Conservation (phyloP, 331 rosid species). For the Malus hybrid region DNA sequence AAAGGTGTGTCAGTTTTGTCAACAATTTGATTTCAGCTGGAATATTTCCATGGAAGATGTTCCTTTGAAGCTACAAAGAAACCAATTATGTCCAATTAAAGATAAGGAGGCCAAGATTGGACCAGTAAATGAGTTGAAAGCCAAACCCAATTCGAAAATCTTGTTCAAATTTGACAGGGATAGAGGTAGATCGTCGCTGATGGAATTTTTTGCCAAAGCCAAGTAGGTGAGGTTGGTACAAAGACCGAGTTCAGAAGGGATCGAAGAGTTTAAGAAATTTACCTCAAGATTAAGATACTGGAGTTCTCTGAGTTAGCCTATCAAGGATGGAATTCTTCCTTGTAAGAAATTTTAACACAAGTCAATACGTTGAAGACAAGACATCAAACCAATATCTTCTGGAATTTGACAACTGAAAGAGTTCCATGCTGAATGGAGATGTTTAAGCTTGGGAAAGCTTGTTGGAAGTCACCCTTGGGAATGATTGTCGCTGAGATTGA, state of each 20-base stretch:
- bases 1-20: background rate
- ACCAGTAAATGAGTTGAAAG: too few species aligned
- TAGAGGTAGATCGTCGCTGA: background rate
- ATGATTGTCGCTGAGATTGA: conserved; percentile 19
- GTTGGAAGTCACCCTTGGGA: conserved; percentile 29
- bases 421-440: conserved; percentile 28
- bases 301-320: conserved; percentile 7
- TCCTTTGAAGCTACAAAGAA: too few species aligned
- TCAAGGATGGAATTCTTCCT: too few species aligned
- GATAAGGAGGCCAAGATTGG: too few species aligned
- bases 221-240: too few species aligned
- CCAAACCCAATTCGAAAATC: conserved; percentile 7
- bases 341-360: too few species aligned
- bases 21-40: too few species aligned
- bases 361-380: too few species aligned
- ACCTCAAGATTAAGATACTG: conserved; percentile 16
- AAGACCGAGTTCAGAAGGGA: conserved; percentile 36
- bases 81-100: accelerated
- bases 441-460: conserved; percentile 38
- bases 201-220: conserved; percentile 7
- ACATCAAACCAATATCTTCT: background rate
- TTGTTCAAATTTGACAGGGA: conserved; percentile 24
- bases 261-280: conserved; percentile 32
- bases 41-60: too few species aligned
- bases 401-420: conserved; percentile 35